These are phyloP conservation scores for Ophiocordyceps camponoti-floridani DNA, from an alignment of 2,329 filamentous ascomycete genomes.

Conservation along the genomic window DNA sequence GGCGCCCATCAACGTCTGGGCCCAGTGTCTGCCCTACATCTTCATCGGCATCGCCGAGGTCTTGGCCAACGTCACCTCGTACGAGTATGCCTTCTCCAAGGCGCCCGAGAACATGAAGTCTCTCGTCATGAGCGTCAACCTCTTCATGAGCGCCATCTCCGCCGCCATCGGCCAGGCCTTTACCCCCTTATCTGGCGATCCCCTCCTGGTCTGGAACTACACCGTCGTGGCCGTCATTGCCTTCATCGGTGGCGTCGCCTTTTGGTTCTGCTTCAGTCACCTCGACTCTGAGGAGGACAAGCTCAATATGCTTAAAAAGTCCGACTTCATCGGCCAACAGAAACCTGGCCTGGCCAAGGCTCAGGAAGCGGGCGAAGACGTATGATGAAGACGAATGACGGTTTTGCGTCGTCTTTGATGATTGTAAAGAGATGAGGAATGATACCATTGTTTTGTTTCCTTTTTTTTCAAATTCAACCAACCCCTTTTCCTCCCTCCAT, in stretches of 20 bases:
- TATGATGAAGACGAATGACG: not conserved
- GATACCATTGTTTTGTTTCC: slow-evolving; percentile 1
- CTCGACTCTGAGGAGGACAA: slow-evolving; percentile 51
- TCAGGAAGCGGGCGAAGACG: slow-evolving; percentile 2
- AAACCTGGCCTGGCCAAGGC: slow-evolving; percentile 15
- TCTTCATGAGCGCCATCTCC: slow-evolving; percentile 54
- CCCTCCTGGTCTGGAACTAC: slow-evolving; percentile 58
- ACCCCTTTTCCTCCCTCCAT: not conserved
- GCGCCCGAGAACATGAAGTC: slow-evolving; percentile 67
- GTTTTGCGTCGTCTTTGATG: not conserved
- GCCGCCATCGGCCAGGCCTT: slow-evolving; percentile 55
- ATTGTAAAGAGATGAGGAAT: not conserved
- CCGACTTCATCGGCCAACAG: slow-evolving; percentile 21
- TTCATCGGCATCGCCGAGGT: slow-evolving; percentile 34
- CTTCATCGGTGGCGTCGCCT: slow-evolving; percentile 40
- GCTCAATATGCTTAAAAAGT: slow-evolving; percentile 41
- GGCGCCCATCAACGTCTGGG: slow-evolving; percentile 48
- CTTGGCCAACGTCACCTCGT: slow-evolving; percentile 37
- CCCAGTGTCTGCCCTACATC: slow-evolving; percentile 32
- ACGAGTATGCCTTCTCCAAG: slow-evolving; percentile 64
- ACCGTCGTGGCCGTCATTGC: slow-evolving; percentile 42
- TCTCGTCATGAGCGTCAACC: slow-evolving; percentile 50
- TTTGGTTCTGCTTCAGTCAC: slow-evolving; percentile 51
- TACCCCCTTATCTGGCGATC: slow-evolving; percentile 41
- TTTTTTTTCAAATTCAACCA: not conserved